Evolutionary conservation across 2,329 filamentous ascomycete species (phyloP), one percentile per base, ranked within the genome.

Genomic region (Calonectria naviculata): DNA sequence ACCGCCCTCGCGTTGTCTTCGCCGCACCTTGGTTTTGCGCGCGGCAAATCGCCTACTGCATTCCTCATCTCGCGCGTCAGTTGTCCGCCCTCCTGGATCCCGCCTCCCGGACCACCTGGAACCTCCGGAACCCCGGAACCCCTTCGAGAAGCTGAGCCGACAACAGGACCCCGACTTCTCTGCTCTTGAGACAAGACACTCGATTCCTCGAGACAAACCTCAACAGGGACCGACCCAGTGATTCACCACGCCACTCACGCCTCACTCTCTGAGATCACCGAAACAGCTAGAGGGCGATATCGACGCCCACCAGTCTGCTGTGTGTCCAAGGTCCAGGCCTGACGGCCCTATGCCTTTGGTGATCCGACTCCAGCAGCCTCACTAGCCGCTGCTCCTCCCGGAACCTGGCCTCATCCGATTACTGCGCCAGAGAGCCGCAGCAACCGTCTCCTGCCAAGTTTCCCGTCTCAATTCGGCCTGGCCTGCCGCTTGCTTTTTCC

Each of bases 101-200:
- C 41, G 29, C n/a, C 28, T 56, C 34, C 46, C 36, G 61, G 44
- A 31, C 54, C 52, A 29, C 17, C 54, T 65, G 62, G 62, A 70
- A 44, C 61, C 42, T 52, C 67, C 54, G 67, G 61, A 52, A 58
- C 28, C 28, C 49, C 52, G 52, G 62, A 28, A 52, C 56, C 67
- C 13, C 54, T 69, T 64, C 46, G 36, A 65, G 67, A 69, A 65
- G 38, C 61, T 65, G 36, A 46, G 28, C 64, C 46, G 58, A 46
- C 65, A 15, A 24, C 56, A 46, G 36, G 21, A 61, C 46, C 42
- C 26, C 44, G 36, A 66, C 21, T 38, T 56, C 29, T 28, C 36
- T 52, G 29, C 31, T 61, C 61, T 66, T 67, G 41, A 67, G 52
- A 61, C 68, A 54, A 70, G 62, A 66, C 68, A 70, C 38, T 54